Evolutionary conservation across 2,329 filamentous ascomycete genomes (phyloP).

Genomic region (Dactylellina sp.): DNA sequence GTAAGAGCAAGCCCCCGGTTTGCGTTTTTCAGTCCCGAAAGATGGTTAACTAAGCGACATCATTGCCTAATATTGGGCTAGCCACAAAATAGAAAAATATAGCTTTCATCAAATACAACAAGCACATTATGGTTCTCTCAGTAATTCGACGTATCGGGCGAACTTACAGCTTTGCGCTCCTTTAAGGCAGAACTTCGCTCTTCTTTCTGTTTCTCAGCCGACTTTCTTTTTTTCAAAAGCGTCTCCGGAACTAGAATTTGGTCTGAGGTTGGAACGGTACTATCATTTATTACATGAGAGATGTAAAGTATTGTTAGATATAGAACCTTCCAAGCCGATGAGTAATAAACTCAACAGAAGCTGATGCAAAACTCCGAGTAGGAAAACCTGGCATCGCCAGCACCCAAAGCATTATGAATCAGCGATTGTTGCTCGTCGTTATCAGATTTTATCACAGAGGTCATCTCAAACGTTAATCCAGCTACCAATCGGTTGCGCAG

Average conservation of each 20-base stretch:
- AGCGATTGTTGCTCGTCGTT: constrained; percentile 22
- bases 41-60: constrained; percentile 98
- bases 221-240: constrained; percentile 99
- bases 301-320: constrained; percentile 60
- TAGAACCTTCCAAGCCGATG: constrained; percentile 16
- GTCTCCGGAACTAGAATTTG: constrained; percentile 99
- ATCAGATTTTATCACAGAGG: constrained; percentile 53
- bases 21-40: constrained; percentile 92
- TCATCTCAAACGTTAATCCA: not conserved
- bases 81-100: constrained; percentile 76
- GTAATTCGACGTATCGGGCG: not conserved
- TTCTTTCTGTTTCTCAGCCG: constrained; percentile 98
- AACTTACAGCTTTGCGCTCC: constrained; percentile 90
- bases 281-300: constrained; percentile 64
- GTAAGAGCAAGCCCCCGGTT: not conserved
- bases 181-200: constrained; percentile 81
- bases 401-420: not conserved
- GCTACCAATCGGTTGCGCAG: too few relatives aligned
- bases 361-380: not conserved
- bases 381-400: constrained; percentile 2
- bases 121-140: not conserved
- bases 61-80: constrained; percentile 87
- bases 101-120: constrained; percentile 37
- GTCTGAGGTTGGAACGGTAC: constrained; percentile 91
- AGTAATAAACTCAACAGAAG: constrained; percentile 35